Percentiles rank a stretch among this genome's conserved stretches.
Evolutionary conservation across 2,329 filamentous ascomycete genomes (phyloP).

Genomic region (Lanzia echinophila): DNA sequence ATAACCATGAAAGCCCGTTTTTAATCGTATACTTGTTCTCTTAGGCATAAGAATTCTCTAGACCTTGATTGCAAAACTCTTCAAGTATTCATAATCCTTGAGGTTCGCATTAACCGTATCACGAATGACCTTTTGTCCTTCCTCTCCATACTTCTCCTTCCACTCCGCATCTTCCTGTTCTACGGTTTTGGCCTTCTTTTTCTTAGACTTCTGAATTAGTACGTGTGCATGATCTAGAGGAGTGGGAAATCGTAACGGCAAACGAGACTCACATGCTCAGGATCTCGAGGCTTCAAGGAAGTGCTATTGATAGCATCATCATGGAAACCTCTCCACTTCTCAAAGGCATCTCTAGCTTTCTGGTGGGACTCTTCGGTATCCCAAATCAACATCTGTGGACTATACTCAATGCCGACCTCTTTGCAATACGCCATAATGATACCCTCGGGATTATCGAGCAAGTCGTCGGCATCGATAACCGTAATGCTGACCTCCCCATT

Average conservation of each 20-base stretch:
- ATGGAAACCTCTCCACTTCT: constrained; percentile 97
- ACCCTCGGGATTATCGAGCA: constrained; percentile 75
- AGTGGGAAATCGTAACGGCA: neutral
- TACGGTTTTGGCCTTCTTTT: constrained; percentile 54
- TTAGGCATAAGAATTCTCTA: constrained; percentile 21
- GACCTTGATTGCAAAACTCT: constrained; percentile 64
- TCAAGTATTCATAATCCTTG: constrained; percentile 73
- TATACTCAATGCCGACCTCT: constrained; percentile 71
- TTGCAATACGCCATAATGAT: constrained; percentile 76
- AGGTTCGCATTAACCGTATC: constrained; percentile 66
- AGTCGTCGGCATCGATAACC: constrained; percentile 87
- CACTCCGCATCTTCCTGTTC: constrained; percentile 66
- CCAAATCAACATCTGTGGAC: constrained; percentile 77
- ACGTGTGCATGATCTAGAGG: neutral
- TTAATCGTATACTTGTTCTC: neutral
- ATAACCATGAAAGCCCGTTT: neutral
- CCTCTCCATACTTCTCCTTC: constrained; percentile 65
- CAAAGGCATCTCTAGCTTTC: constrained; percentile 68
- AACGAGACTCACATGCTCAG: constrained; percentile 48
- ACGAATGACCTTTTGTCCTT: constrained; percentile 63
- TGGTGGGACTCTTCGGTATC: constrained; percentile 64
- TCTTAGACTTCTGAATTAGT: constrained; percentile 12
- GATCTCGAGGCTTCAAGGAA: constrained; percentile 62
- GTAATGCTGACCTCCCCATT: constrained; percentile 58
- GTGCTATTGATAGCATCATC: constrained; percentile 86